Base-by-base conservation (phyloP, 495 filamentous ascomycete species). In the Neurospora terricola region DNA sequence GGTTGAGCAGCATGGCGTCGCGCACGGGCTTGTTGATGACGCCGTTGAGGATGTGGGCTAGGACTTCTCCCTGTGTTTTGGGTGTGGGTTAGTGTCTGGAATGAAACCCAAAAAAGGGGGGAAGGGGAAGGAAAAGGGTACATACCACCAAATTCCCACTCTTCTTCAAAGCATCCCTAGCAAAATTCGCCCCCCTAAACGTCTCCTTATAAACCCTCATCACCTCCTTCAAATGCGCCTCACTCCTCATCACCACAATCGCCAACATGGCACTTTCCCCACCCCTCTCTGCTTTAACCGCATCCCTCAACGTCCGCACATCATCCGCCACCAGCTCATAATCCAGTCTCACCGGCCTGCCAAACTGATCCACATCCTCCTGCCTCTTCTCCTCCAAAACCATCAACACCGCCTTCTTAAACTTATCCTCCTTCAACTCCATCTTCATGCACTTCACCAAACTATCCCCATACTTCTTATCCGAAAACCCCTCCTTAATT, bases 31-130 rank as follows among this genome's bases (percentile, higher is more conserved):
- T 91, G 83, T 99, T 98, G 82, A 98, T 94, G 48, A 95, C 90
- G 77, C 96, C 96, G 82, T 97, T 97, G 78, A 99, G 92, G 74
- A 98, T 92, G 82, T 99, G 96, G 14, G 95, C 93, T 30, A 99
- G 89, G 23, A 96, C 89, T 83, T 99, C 96, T 68, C 96, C 96
- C 96, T 98, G 76, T 42, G 39, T 1, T 16, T 16, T 1, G 12
- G 11, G 11, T 10, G 1, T 16, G 12, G 1, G 70, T 75, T 48
- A 74, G 75, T 27, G 18, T 38, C 5, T n/a, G 23, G n/a, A 2
- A n/a, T 9, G 3, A 10, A 30, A 30, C 27, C 27, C 1, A 30
- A 30, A 27, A 71, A 16, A 38, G 8, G 23, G 2, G 34, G 70
- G n/a, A 6, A 12, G 38, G 70, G 45, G 23, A 69, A 38, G 34